These are phyloP conservation scores for Gryganskiella cystojenkinii DNA, from an alignment of 192 early-diverging fungal genomes.

Conservation along the genomic window DNA sequence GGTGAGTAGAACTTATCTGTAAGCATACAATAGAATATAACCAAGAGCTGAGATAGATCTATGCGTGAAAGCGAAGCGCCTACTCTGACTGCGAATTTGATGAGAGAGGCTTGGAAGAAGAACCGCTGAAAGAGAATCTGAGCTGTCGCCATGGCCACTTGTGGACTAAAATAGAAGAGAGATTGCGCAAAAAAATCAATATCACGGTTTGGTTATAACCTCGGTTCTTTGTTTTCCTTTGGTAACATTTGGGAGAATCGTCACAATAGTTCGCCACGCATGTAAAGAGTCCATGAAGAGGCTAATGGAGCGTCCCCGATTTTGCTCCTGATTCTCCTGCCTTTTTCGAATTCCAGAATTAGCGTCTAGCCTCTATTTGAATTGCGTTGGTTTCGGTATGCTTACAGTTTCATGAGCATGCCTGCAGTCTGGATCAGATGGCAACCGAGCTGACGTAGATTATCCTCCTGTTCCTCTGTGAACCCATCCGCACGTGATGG, in stretches of 20 bases:
- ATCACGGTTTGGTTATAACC: no score
- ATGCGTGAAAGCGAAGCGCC: not conserved
- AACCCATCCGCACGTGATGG: conserved; percentile 74
- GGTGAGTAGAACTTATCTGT: not conserved
- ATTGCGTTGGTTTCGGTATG: not conserved
- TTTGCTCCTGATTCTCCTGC: not conserved
- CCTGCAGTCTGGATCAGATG: conserved; percentile 88
- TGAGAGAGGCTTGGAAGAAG: conserved; percentile 84
- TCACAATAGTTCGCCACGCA: no score
- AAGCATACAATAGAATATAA: not conserved
- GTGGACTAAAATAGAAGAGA: conserved; percentile 70
- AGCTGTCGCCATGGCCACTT: conserved; percentile 94
- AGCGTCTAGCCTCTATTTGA: no score
- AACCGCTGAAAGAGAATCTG: conserved; percentile 95
- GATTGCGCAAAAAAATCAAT: no score
- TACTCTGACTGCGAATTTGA: conserved; percentile 75
- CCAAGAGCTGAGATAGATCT: not conserved
- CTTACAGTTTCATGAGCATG: conserved; percentile 80
- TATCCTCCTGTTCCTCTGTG: conserved; percentile 71
- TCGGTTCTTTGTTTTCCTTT: no score
- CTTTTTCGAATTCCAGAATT: not conserved
- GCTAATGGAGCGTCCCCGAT: no score
- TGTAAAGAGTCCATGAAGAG: no score
- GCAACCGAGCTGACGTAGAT: conserved; percentile 81
- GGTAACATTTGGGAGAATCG: no score